phyloP scores from a whole-genome alignment of 345 rosid genomes.

The Hevea brasiliensis region DNA sequence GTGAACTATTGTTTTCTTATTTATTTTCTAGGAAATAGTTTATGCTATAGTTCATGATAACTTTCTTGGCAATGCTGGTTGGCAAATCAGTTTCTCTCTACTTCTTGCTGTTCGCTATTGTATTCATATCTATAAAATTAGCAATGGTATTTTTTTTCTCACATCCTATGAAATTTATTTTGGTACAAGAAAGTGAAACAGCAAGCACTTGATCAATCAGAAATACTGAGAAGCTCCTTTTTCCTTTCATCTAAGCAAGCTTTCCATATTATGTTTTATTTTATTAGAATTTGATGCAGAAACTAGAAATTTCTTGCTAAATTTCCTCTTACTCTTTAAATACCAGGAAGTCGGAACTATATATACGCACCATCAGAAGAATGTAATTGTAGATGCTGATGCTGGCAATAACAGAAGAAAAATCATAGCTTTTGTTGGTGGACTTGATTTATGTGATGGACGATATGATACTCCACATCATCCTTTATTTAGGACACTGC shows the following conservation, averaged over 20 bases:
- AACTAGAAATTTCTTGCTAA: constrained; percentile 4
- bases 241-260: not conserved
- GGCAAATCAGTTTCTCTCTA: too few relatives aligned
- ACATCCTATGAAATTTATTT: not conserved
- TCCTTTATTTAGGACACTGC: constrained; percentile 65
- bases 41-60: too few relatives aligned
- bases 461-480: constrained; percentile 89
- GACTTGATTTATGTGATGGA: constrained; percentile 95
- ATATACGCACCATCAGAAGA: constrained; percentile 97
- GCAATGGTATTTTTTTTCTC: not conserved
- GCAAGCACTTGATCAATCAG: not conserved
- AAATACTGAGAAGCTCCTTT: not conserved
- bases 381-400: constrained; percentile 88
- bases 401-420: constrained; percentile 72
- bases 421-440: constrained; percentile 90
- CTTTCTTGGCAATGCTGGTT: too few relatives aligned
- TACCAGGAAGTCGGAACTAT: constrained; percentile 87
- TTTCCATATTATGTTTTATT: not conserved
- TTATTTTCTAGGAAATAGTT: not conserved
- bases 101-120: not conserved
- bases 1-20: too few relatives aligned
- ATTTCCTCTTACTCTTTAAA: constrained; percentile 7
- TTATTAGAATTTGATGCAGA: not conserved
- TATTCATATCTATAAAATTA: not conserved
- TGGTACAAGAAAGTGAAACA: not conserved